Evolutionary conservation across 345 rosid genomes (phyloP).

Genomic region (Camelina laxa): DNA sequence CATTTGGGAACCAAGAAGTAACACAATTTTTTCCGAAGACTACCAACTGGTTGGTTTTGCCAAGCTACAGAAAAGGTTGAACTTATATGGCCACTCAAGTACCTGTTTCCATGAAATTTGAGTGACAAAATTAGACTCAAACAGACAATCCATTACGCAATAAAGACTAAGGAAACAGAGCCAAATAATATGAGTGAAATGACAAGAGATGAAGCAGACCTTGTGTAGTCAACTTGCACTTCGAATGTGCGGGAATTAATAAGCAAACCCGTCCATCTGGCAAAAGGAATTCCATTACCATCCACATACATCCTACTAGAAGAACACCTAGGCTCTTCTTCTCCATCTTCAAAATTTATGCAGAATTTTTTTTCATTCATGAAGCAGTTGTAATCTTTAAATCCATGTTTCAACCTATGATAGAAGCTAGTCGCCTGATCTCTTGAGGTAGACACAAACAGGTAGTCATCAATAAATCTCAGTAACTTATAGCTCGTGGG

Average conservation of each 20-base stretch:
- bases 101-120: slow-evolving; percentile 56
- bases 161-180: neutral
- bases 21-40: slow-evolving; percentile 53
- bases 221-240: slow-evolving; percentile 83
- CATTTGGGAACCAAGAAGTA: slow-evolving; percentile 74
- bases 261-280: slow-evolving; percentile 87
- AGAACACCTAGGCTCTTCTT: slow-evolving; percentile 31
- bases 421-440: slow-evolving; percentile 63
- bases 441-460: slow-evolving; percentile 80
- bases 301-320: slow-evolving; percentile 56
- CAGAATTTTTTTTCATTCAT: slow-evolving; percentile 76
- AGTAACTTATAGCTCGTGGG: slow-evolving; percentile 53
- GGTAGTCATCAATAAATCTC: slow-evolving; percentile 80
- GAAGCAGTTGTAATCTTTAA: slow-evolving; percentile 72
- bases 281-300: slow-evolving; percentile 59
- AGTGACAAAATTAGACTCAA: neutral
- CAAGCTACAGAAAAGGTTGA: slow-evolving; percentile 66
- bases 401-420: slow-evolving; percentile 57
- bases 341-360: slow-evolving; percentile 62
- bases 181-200: slow-evolving; percentile 16
- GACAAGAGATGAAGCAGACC: slow-evolving; percentile 52
- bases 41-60: slow-evolving; percentile 57
- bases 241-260: slow-evolving; percentile 69
- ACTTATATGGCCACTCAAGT: slow-evolving; percentile 62
- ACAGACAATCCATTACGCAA: neutral